Evolutionary conservation across 225 moss, liverwort and hornwort species (phyloP).

Genomic region (Marchantia polymorpha): DNA sequence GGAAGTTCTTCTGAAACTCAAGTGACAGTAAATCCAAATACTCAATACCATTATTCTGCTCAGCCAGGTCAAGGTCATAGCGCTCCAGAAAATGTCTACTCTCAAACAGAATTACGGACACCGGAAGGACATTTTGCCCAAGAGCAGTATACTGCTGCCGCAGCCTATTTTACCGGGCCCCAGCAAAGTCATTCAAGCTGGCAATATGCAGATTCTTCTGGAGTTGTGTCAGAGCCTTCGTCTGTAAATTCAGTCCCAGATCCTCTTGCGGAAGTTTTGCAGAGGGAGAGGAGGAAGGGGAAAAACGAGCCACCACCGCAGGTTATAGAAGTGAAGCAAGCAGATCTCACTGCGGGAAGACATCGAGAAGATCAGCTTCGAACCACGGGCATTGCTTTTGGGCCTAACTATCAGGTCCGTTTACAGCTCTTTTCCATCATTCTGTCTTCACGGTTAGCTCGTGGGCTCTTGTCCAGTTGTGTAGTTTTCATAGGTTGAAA

Average conservation of each 20-base stretch:
- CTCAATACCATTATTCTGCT: slow-evolving; percentile 9
- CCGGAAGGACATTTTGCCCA: neutral
- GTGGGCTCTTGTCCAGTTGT: neutral
- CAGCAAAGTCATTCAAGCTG: slow-evolving; percentile 42
- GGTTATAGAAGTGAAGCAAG: slow-evolving; percentile 93
- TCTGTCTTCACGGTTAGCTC: neutral
- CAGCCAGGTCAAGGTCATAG: slow-evolving; percentile 19
- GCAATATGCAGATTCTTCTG: slow-evolving; percentile 43
- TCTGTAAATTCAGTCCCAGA: slow-evolving; percentile 30
- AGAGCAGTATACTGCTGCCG: slow-evolving; percentile 17
- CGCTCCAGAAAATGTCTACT: slow-evolving; percentile 7
- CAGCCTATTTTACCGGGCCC: neutral
- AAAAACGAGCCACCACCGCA: slow-evolving; percentile 63
- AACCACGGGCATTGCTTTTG: slow-evolving; percentile 92
- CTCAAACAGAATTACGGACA: slow-evolving; percentile 3
- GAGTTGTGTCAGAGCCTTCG: slow-evolving; percentile 25
- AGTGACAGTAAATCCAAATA: slow-evolving; percentile 9
- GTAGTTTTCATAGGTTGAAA: neutral
- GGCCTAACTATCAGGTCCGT: slow-evolving; percentile 75
- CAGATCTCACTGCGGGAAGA: slow-evolving; percentile 81
- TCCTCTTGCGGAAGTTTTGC: slow-evolving; percentile 73
- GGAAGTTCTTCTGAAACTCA: slow-evolving; percentile 2
- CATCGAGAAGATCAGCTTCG: slow-evolving; percentile 82
- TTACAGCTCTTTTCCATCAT: neutral
- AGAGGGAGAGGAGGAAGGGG: slow-evolving; percentile 79